Base-by-base conservation (phyloP, 129 eudicot genomes). In the carrot (Daucus carota) region DNA sequence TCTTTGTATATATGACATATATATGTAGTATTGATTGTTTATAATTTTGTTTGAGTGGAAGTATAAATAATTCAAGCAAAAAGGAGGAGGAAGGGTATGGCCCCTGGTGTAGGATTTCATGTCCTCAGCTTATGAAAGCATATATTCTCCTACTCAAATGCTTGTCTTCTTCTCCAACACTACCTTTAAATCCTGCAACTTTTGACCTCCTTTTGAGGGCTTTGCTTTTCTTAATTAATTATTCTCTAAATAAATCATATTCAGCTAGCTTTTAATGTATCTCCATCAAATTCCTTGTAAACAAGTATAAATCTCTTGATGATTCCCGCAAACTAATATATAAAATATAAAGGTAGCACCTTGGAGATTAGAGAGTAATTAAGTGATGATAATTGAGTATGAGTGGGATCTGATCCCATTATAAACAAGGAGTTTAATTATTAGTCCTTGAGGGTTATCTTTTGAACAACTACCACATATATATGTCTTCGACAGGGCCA, bases 181-280 rank as follows among this genome's bases (percentile, higher is more conserved):
- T 24, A 79, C 77, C 77, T 74, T 83, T 78, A 78, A 63, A 47
- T 83, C 80, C 81, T 42, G 42, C 68, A 47, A 78, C 76, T 79
- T 75, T 85, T 78, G 78, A 81, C 79, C 88, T 85, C 79, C 88
- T 81, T 85, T 85, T 79, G 34, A 66, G 79, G 85, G 88, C 75
- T 65, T 76, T 81, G 80, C 81, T 80, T 72, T 71, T 2, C 18
- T 70, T 42, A 52, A 52, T 26, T 14, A 70, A 36, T 38, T 40
- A 36, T 20, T 10, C 12, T 26, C 15, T 68, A 68, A 2, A 41
- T 38, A 78, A 24, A 48, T 67, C 18, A 42, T 63, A 69, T 15
- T 50, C 32, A 50, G 59, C 59, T 52, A 40, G 31, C 87, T 80
- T 84, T n/a, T 57, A 57, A n/a, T 84, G 70, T n/a, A n/a, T 50